Evolutionary conservation across 2,329 filamentous ascomycete species (phyloP), one percentile per base, ranked within the genome.

Genomic region (Trichoderma afroharzianum): DNA sequence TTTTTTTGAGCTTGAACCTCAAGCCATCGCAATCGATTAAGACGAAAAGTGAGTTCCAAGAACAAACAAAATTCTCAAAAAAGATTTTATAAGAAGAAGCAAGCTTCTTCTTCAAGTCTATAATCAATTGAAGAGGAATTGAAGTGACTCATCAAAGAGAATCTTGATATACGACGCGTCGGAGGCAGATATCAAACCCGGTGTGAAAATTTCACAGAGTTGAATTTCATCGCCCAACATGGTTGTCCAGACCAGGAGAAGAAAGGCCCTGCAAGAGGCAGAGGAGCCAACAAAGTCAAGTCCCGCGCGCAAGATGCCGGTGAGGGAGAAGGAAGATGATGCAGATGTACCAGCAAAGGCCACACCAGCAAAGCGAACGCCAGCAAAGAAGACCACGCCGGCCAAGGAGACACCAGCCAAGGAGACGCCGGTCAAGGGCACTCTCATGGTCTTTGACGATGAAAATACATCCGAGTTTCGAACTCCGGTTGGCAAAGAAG

Each of bases 391-490:
- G 57, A 21, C 47, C 47, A 33, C 57, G n/a, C 57, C 30, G n/a
- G 30, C 57, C 30, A 32, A 59, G 30, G 47, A 24, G n/a, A 33
- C 57, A 32, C 57, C 30, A 21, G 30, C 57, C n/a, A 33, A 21
- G 15, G 30, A 32, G 28, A 32, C 30, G 1, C 57, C 57, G 30
- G 71, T 73, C 36, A 75, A 78, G 73, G 76, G 75, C 24, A 79
- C 73, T 6, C 76, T 82, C 69, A 77, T 77, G 64, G 79, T 81
- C 18, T 82, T 82, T 73, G 77, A 76, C 58, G 80, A 82, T 57
- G 77, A 82, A 15, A 79, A 79, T 43, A 74, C 80, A 21, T 12
- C 47, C 21, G 76, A 76, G 30, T 32, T 43, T 11, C 50, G 53
- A 3, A 43, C 55, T 6, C 39, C 36, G 3, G 5, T 62, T 36